These are phyloP conservation scores for Pseudotulostoma volvatum DNA, from an alignment of 495 filamentous ascomycete genomes.

Conservation along the genomic window DNA sequence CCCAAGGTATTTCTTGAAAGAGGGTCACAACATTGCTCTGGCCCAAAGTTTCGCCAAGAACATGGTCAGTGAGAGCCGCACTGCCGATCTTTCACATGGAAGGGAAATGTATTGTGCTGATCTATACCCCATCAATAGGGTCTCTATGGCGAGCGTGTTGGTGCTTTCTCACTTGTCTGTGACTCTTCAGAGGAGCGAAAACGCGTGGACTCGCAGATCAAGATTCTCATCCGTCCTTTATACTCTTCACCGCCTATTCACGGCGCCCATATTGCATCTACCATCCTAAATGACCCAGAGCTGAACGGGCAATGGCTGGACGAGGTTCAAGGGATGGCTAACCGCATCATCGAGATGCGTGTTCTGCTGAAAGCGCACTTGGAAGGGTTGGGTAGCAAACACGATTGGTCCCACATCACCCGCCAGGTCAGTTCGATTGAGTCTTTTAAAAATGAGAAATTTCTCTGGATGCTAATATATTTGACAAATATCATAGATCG, in stretches of 20 bases:
- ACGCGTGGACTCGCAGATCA: slow-evolving; percentile 92
- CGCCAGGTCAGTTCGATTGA: slow-evolving; percentile 39
- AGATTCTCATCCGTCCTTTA: slow-evolving; percentile 90
- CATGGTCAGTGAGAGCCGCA: slow-evolving; percentile 72
- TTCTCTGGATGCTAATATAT: background rate
- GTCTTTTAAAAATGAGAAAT: background rate
- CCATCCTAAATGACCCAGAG: slow-evolving; percentile 75
- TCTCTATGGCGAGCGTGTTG: slow-evolving; percentile 95
- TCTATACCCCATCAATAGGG: too few relatives aligned
- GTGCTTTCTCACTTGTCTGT: slow-evolving; percentile 86
- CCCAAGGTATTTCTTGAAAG: slow-evolving; percentile 73
- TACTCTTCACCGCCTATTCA: slow-evolving; percentile 98
- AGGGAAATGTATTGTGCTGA: too few relatives aligned
- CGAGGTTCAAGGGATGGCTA: slow-evolving; percentile 97
- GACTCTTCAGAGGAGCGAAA: slow-evolving; percentile 79
- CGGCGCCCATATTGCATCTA: slow-evolving; percentile 82
- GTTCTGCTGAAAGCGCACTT: slow-evolving; percentile 82
- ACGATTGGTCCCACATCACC: slow-evolving; percentile 98
- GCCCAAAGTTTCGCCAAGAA: slow-evolving; percentile 99
- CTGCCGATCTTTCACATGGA: too few relatives aligned
- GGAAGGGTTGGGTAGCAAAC: slow-evolving; percentile 82
- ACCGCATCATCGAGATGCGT: slow-evolving; percentile 97
- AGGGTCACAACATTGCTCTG: slow-evolving; percentile 80
- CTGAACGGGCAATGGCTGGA: slow-evolving; percentile 88
- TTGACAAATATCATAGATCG: slow-evolving; percentile 43